Conservation (phyloP, 176 grass and related monocot species). For the Eragrostis nindensis region DNA sequence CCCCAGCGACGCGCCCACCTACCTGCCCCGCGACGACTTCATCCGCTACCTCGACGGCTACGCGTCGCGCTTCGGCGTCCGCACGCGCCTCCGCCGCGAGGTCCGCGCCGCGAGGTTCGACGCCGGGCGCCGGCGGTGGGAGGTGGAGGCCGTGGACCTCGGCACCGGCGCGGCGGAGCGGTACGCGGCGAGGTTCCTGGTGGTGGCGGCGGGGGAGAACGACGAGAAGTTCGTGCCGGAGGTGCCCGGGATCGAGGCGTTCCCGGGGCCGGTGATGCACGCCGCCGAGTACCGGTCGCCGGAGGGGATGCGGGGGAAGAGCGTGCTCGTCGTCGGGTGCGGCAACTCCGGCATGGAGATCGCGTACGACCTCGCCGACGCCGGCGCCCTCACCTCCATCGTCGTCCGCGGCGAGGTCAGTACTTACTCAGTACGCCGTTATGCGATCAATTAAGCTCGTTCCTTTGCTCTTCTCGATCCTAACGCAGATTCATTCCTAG, state of each 20-base stretch:
- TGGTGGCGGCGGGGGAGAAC: constrained; percentile 82
- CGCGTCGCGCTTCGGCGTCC: constrained; percentile 52
- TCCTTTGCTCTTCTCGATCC: too few species aligned
- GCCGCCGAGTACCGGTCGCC: constrained; percentile 53
- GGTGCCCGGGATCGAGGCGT: constrained; percentile 64
- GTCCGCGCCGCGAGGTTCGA: constrained; percentile 61
- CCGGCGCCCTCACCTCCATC: constrained; percentile 59
- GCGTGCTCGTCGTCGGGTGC: constrained; percentile 71
- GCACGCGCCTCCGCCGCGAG: constrained; percentile 41
- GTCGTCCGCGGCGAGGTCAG: constrained; percentile 64
- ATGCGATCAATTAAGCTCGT: background rate
- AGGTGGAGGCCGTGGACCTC: constrained; percentile 41
- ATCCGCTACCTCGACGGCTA: constrained; percentile 74
- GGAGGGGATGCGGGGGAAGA: constrained; percentile 48
- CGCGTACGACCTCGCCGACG: constrained; percentile 60
- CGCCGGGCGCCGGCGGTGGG: constrained; percentile 29
- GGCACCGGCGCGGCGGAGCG: constrained; percentile 7
- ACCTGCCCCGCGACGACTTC: constrained; percentile 58
- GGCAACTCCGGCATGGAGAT: constrained; percentile 99
- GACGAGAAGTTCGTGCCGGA: constrained; percentile 64
- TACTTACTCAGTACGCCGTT: background rate
- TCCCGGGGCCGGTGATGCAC: constrained; percentile 59
- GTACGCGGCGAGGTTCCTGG: constrained; percentile 56
- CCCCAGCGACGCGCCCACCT: constrained; percentile 36
- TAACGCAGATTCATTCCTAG: too few species aligned